Evolutionary conservation across 23 red algal species (phyloP).

Genomic region (Agarophyton chilense): DNA sequence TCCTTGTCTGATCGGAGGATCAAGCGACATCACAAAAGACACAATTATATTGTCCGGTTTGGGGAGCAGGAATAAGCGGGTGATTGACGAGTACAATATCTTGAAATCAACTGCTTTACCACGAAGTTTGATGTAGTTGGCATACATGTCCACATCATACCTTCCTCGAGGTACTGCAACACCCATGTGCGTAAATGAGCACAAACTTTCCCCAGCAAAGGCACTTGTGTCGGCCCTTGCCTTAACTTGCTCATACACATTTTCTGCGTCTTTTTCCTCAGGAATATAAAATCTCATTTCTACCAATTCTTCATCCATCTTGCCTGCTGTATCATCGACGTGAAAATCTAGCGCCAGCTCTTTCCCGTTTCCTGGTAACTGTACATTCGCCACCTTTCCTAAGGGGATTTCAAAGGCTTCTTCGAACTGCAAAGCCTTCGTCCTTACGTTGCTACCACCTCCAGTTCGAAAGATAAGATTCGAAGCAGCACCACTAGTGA

Average conservation of each 20-base stretch:
- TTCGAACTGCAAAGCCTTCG: slow-evolving; percentile 59
- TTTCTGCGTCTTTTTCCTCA: slow-evolving; percentile 73
- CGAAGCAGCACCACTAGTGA: slow-evolving; percentile 47
- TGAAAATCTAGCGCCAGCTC: slow-evolving; percentile 98
- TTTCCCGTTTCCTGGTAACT: slow-evolving; percentile 69
- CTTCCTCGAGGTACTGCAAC: slow-evolving; percentile 91
- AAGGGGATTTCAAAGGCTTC: slow-evolving; percentile 89
- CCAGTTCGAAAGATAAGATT: slow-evolving; percentile 75
- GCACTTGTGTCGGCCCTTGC: slow-evolving; percentile 82
- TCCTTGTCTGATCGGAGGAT: slow-evolving; percentile 98
- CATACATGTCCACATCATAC: slow-evolving; percentile 98
- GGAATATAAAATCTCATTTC: slow-evolving; percentile 91
- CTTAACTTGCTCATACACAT: slow-evolving; percentile 74
- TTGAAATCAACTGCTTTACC: slow-evolving; percentile 98
- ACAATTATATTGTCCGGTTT: slow-evolving; percentile 95
- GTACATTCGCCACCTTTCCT: slow-evolving; percentile 85
- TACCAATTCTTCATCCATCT: slow-evolving; percentile 89
- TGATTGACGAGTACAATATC: slow-evolving; percentile 94
- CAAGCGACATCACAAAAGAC: slow-evolving; percentile 93
- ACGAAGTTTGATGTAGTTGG: slow-evolving; percentile 94
- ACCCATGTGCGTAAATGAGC: slow-evolving; percentile 84
- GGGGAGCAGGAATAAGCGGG: slow-evolving; percentile 90
- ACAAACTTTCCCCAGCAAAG: slow-evolving; percentile 93
- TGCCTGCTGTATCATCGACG: slow-evolving; percentile 93
- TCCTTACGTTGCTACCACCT: slow-evolving; percentile 44